These are phyloP conservation scores for Colletotrichum sansevieriae DNA, from an alignment of 2,329 filamentous ascomycete genomes.

Conservation along the genomic window DNA sequence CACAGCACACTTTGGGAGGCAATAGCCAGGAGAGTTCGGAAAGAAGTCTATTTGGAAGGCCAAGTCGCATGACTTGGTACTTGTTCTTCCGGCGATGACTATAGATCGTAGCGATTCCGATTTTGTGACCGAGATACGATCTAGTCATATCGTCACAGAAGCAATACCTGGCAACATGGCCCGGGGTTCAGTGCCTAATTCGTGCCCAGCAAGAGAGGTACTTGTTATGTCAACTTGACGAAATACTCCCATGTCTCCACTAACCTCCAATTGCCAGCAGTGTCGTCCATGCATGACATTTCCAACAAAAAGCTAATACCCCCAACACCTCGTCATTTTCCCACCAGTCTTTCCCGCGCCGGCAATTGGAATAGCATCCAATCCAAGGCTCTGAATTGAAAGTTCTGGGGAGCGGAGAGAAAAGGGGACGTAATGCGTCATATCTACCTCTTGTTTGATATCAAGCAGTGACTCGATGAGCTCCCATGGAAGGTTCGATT, in stretches of 20 bases:
- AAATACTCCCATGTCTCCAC: conserved; percentile 18
- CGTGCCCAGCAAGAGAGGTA: neutral
- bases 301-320: conserved; percentile 1
- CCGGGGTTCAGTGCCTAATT: conserved; percentile 10
- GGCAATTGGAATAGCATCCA: neutral
- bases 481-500: neutral
- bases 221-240: conserved; percentile 28
- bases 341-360: conserved; percentile 12
- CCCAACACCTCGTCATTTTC: conserved; percentile 12
- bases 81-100: neutral
- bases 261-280: conserved; percentile 10
- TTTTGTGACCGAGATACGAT: conserved; percentile 2
- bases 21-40: neutral
- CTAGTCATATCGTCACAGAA: conserved; percentile 2
- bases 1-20: neutral
- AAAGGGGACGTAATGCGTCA: conserved; percentile 23
- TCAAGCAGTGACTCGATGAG: conserved; percentile 28
- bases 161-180: neutral
- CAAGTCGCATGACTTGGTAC: neutral
- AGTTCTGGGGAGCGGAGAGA: conserved; percentile 4
- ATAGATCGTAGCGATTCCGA: conserved; percentile 14
- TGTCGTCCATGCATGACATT: neutral
- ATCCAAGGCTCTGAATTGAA: neutral
- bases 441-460: conserved; percentile 14
- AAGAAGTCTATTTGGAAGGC: neutral